These are phyloP conservation scores for Phaeophleospora eucalypticola DNA, from an alignment of 2,329 filamentous ascomycete genomes.

Conservation along the genomic window DNA sequence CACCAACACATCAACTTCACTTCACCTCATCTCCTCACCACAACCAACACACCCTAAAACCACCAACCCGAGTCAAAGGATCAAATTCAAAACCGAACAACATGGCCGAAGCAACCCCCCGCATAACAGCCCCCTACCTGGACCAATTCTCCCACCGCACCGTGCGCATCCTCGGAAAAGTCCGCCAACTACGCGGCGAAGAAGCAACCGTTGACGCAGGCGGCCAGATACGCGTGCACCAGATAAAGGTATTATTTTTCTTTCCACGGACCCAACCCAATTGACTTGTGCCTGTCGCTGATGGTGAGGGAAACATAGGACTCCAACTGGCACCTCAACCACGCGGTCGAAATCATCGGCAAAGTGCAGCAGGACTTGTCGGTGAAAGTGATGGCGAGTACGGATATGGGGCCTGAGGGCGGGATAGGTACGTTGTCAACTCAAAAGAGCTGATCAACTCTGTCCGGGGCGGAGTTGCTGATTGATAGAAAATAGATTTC, in stretches of 20 bases:
- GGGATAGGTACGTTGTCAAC: constrained; percentile 58
- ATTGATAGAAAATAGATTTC: too few relatives aligned
- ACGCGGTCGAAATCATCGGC: constrained; percentile 72
- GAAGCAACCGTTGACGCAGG: constrained; percentile 74
- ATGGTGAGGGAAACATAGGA: constrained; percentile 51
- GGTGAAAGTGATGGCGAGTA: constrained; percentile 64
- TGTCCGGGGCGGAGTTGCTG: too few relatives aligned
- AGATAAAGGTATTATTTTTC: not conserved
- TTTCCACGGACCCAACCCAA: not conserved
- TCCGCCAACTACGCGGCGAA: constrained; percentile 76
- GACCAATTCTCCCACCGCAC: constrained; percentile 66
- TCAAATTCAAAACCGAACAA: too few relatives aligned
- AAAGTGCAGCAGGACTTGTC: constrained; percentile 72
- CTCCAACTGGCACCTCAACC: constrained; percentile 63
- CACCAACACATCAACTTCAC: not conserved
- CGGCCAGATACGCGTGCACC: constrained; percentile 55
- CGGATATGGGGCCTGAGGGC: constrained; percentile 59
- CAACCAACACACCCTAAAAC: not conserved
- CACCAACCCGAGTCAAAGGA: constrained; percentile 11
- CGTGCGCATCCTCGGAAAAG: constrained; percentile 82
- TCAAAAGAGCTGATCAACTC: not conserved
- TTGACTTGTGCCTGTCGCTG: too few relatives aligned
- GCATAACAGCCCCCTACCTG: constrained; percentile 76
- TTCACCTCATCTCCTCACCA: not conserved
- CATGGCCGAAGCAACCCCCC: constrained; percentile 76